Conservation (phyloP, 306 rosid genomes). For the Luffa aegyptiaca region DNA sequence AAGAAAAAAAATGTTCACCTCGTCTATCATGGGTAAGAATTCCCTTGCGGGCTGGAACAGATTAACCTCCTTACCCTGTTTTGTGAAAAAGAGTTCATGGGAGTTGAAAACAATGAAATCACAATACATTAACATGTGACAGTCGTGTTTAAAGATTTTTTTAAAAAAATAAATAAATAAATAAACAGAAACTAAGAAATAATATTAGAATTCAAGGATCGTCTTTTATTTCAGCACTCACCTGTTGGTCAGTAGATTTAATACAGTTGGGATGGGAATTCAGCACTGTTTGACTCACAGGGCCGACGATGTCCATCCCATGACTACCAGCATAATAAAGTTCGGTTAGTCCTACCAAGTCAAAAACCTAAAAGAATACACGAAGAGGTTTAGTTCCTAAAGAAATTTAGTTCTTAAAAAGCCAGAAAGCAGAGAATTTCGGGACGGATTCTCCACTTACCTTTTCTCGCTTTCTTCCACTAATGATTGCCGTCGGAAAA, state of each 20-base stretch:
- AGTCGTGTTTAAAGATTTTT: not conserved
- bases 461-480: conserved; percentile 90
- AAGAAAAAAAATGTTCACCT: conserved; percentile 31
- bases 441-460: conserved; percentile 19
- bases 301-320: conserved; percentile 92
- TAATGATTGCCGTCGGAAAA: conserved; percentile 83
- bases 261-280: conserved; percentile 37
- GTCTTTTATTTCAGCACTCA: conserved; percentile 6
- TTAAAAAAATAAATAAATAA: too few species aligned
- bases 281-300: conserved; percentile 29
- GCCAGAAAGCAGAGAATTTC: not conserved
- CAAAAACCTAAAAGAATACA: conserved; percentile 46
- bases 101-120: not conserved
- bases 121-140: not conserved
- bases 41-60: conserved; percentile 86
- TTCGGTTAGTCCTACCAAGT: conserved; percentile 79
- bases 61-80: conserved; percentile 67
- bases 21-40: conserved; percentile 73
- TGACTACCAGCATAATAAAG: conserved; percentile 97
- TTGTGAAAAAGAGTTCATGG: conserved; percentile 7
- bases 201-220: not conserved
- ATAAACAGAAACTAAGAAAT: too few species aligned
- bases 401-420: not conserved
- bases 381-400: not conserved
- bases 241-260: conserved; percentile 46